Conservation (phyloP, 805 yeast species). For the Myxozyma monticola region DNA sequence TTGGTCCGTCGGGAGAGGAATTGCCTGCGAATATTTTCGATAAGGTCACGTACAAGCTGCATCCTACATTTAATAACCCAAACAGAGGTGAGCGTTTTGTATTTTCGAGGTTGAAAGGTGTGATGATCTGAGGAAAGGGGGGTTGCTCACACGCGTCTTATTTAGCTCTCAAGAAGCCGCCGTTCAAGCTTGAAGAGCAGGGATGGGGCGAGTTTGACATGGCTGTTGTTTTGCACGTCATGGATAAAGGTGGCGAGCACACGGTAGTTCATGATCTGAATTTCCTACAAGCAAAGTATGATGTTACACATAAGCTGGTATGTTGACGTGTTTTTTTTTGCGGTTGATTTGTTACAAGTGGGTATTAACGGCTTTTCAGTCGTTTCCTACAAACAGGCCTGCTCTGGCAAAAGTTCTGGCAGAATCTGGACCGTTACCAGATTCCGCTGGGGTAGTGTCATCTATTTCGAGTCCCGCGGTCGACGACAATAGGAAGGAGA, state of each 20-base stretch:
- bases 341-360: not conserved
- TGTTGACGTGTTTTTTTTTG: not conserved
- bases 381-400: conserved; percentile 74
- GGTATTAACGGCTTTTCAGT: conserved; percentile 30
- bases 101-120: not conserved
- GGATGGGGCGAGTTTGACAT: conserved; percentile 99
- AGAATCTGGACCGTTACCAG: conserved; percentile 83
- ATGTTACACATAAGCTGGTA: conserved; percentile 67
- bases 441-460: conserved; percentile 39
- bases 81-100: conserved; percentile 47
- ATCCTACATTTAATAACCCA: conserved; percentile 93
- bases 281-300: conserved; percentile 74
- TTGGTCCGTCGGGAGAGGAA: conserved; percentile 78
- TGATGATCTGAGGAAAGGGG: too few species aligned
- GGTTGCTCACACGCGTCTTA: not conserved
- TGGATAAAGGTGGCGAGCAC: conserved; percentile 87
- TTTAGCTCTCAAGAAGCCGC: conserved; percentile 68
- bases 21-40: conserved; percentile 86
- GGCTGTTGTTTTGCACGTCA: conserved; percentile 69
- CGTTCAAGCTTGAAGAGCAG: conserved; percentile 84
- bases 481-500: conserved; percentile 39
- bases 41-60: conserved; percentile 88
- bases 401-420: conserved; percentile 67
- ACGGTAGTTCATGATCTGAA: conserved; percentile 86
- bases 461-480: conserved; percentile 30